A percentile compares a stretch with the other conserved stretches of the same genome.
Conservation (phyloP, 2,329 filamentous ascomycete genomes). For the Periconia sp. region DNA sequence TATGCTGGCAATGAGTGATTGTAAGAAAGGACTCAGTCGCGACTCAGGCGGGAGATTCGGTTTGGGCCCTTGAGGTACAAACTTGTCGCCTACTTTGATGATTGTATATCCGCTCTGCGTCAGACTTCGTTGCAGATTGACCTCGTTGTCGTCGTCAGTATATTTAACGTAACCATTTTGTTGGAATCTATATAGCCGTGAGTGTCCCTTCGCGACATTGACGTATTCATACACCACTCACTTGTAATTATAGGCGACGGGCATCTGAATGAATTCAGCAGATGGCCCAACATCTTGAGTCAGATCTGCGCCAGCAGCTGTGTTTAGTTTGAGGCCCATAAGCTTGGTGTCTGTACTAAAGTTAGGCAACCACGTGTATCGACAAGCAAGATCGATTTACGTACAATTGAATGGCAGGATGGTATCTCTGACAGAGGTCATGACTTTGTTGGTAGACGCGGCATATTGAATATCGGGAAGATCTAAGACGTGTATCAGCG, state of each 20-base stretch:
- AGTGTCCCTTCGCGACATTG: constrained; percentile 40
- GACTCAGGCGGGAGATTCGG: constrained; percentile 56
- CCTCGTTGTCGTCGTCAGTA: constrained; percentile 43
- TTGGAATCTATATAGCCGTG: constrained; percentile 58
- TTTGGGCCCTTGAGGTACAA: constrained; percentile 63
- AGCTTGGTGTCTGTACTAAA: constrained; percentile 54
- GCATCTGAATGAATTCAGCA: constrained; percentile 73
- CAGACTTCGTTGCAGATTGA: constrained; percentile 32
- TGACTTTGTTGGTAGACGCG: constrained; percentile 67
- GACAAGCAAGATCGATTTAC: constrained; percentile 13
- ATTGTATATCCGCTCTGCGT: constrained; percentile 48
- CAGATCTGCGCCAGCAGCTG: constrained; percentile 54
- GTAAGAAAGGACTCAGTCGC: constrained; percentile 59
- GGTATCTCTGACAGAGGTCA: constrained; percentile 69
- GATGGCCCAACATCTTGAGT: constrained; percentile 75
- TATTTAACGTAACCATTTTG: constrained; percentile 80
- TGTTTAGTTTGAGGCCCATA: constrained; percentile 61
- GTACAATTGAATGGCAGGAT: constrained; percentile 72
- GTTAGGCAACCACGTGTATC: not conserved
- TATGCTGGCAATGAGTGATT: constrained; percentile 65
- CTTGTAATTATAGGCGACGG: constrained; percentile 68
- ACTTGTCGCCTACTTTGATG: constrained; percentile 62
- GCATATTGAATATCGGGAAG: constrained; percentile 87
- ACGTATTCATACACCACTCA: constrained; percentile 25
- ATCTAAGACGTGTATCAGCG: constrained; percentile 43